These are phyloP conservation scores for Boehmeria nivea DNA, from an alignment of 306 rosid species.

Conservation along the genomic window DNA sequence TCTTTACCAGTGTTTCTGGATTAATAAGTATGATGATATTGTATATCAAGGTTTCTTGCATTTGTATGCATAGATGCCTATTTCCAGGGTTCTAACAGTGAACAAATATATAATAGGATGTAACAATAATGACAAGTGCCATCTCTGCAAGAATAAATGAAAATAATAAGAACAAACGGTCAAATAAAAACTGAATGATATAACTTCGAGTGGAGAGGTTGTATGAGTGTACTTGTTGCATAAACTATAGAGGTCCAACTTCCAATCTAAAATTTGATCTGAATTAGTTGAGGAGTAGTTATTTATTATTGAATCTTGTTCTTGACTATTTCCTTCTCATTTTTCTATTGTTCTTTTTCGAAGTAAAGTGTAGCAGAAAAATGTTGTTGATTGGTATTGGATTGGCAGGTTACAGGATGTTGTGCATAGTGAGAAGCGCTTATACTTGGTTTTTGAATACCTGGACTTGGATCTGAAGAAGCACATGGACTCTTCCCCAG, in stretches of 20 bases:
- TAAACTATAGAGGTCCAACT: neutral
- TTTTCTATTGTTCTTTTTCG: neutral
- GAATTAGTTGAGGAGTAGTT: neutral
- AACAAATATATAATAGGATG: too few species aligned
- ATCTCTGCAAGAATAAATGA: too few species aligned
- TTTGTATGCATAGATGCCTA: too few species aligned
- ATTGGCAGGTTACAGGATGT: slow-evolving; percentile 80
- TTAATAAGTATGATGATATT: neutral
- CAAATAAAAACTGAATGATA: too few species aligned
- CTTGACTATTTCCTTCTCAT: neutral
- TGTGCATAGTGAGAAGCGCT: slow-evolving; percentile 85
- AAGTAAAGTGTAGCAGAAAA: neutral
- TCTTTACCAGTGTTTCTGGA: neutral
- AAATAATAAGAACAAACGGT: too few species aligned
- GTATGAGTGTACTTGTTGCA: neutral
- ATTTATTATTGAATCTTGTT: neutral
- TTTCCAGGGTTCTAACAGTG: too few species aligned
- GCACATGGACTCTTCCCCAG: slow-evolving; percentile 97
- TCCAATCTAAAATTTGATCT: neutral
- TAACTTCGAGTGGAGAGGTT: too few species aligned
- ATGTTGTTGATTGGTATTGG: slow-evolving; percentile 24
- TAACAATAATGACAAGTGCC: too few species aligned
- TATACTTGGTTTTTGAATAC: slow-evolving; percentile 93
- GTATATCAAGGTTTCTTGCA: too few species aligned
- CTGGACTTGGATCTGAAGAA: slow-evolving; percentile 97